A percentile compares a stretch with the other conserved stretches of the same genome.
Evolutionary conservation across 441 rosid genomes (phyloP).

Genomic region (Mallotus repandus): DNA sequence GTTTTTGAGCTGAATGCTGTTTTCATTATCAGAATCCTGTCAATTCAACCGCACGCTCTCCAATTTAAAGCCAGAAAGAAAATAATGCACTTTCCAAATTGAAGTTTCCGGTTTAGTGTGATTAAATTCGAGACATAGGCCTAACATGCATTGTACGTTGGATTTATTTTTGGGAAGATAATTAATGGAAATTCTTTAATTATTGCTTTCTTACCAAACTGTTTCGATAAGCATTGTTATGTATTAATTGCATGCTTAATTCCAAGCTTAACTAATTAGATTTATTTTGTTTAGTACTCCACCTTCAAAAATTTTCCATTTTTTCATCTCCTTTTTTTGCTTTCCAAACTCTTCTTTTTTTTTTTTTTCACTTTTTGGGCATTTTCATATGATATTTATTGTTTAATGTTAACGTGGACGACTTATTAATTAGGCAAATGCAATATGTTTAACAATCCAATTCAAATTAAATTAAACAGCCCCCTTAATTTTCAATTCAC

Average conservation of each 20-base stretch:
- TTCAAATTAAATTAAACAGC: too few relatives aligned
- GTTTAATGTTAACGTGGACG: too few relatives aligned
- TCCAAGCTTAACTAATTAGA: too few relatives aligned
- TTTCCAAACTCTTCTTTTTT: too few relatives aligned
- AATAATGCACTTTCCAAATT: background rate
- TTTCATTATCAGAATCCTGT: background rate
- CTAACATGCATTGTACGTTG: conserved; percentile 6
- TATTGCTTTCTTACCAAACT: conserved; percentile 11
- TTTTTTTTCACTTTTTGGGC: too few relatives aligned
- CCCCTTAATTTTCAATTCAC: too few relatives aligned
- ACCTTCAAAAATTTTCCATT: background rate
- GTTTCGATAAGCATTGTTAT: background rate
- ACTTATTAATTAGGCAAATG: background rate
- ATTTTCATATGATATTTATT: too few relatives aligned
- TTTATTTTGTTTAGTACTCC: too few relatives aligned
- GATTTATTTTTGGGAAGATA: background rate
- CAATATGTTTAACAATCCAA: background rate
- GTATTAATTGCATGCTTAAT: too few relatives aligned
- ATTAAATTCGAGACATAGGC: background rate
- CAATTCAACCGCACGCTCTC: background rate
- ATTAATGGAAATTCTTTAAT: background rate
- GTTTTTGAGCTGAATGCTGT: background rate
- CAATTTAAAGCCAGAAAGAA: background rate
- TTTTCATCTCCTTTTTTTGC: background rate
- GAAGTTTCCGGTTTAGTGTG: background rate